phyloP scores from a whole-genome alignment of 1,284 basidiomycete species.

The Sporisorium sorghi region DNA sequence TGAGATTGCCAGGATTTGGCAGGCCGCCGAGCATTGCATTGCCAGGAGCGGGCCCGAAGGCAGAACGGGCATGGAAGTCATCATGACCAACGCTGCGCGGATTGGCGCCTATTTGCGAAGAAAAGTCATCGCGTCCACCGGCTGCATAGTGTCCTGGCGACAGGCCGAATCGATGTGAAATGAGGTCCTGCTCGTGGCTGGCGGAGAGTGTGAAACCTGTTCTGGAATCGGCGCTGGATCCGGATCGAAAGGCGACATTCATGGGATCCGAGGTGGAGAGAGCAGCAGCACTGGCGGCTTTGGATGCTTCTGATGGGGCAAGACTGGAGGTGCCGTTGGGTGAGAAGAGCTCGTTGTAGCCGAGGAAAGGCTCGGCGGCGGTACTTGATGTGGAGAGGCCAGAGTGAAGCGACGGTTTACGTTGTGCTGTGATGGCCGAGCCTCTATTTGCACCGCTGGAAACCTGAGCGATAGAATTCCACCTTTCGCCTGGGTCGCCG shows the following conservation, averaged over 20 bases:
- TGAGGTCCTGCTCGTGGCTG: slow-evolving; percentile 38
- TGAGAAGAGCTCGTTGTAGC: slow-evolving; percentile 59
- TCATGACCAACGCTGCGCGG: slow-evolving; percentile 37
- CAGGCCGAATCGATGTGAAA: slow-evolving; percentile 41
- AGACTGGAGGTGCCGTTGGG: slow-evolving; percentile 30
- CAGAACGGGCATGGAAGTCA: slow-evolving; percentile 31
- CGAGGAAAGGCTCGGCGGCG: slow-evolving; percentile 53
- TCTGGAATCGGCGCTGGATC: slow-evolving; percentile 28
- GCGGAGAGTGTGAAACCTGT: slow-evolving; percentile 32
- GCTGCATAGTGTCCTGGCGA: slow-evolving; percentile 35
- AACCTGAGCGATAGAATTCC: slow-evolving; percentile 57
- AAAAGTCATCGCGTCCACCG: slow-evolving; percentile 27
- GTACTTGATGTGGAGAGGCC: slow-evolving; percentile 19
- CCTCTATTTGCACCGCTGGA: slow-evolving; percentile 8
- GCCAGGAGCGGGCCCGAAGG: slow-evolving; percentile 17
- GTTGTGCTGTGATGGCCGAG: slow-evolving; percentile 20
- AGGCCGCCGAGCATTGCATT: slow-evolving; percentile 34
- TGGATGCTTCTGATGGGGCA: slow-evolving; percentile 31
- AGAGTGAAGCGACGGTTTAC: slow-evolving; percentile 40
- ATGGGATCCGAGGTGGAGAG: slow-evolving; percentile 52
- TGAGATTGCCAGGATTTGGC: slow-evolving; percentile 51
- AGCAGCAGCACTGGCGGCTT: slow-evolving; percentile 27
- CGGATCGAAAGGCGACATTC: slow-evolving; percentile 35
- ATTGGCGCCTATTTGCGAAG: slow-evolving; percentile 31
- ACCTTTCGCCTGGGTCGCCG: slow-evolving; percentile 56